phyloP scores from a whole-genome alignment of 345 rosid species.

The Bruguiera parviflora region DNA sequence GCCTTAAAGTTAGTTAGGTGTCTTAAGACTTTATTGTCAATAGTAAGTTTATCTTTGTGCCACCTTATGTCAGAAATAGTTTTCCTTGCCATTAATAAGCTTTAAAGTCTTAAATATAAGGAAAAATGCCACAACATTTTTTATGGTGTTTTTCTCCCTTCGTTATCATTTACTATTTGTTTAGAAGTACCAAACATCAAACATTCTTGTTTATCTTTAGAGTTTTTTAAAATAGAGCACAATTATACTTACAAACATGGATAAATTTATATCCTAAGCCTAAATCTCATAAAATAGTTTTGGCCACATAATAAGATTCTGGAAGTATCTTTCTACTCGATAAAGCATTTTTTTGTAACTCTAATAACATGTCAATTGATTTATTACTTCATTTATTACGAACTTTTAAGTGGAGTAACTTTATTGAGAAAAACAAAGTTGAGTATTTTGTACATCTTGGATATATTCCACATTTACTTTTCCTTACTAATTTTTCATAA shows the following conservation, averaged over 20 bases:
- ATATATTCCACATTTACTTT: neutral
- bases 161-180: no score
- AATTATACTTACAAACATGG: conserved; percentile 1
- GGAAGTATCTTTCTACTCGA: neutral
- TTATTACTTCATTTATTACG: conserved; percentile 3
- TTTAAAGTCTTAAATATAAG: no score
- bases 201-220: no score
- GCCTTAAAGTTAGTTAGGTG: no score
- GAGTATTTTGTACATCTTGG: neutral
- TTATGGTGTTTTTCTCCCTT: no score
- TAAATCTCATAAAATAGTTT: neutral
- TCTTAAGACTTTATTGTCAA: no score
- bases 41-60: no score
- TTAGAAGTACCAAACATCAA: no score
- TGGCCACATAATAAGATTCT: neutral
- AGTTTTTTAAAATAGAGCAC: neutral
- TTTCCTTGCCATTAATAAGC: no score
- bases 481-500: neutral
- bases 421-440: neutral
- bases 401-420: conserved; percentile 3
- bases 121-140: no score
- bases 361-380: neutral
- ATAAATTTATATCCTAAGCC: neutral
- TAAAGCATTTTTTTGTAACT: neutral
- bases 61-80: no score